A percentile compares a stretch with the other conserved stretches of the same genome.
phyloP scores from a whole-genome alignment of 345 rosid genomes.

The Hirschfeldia incana region DNA sequence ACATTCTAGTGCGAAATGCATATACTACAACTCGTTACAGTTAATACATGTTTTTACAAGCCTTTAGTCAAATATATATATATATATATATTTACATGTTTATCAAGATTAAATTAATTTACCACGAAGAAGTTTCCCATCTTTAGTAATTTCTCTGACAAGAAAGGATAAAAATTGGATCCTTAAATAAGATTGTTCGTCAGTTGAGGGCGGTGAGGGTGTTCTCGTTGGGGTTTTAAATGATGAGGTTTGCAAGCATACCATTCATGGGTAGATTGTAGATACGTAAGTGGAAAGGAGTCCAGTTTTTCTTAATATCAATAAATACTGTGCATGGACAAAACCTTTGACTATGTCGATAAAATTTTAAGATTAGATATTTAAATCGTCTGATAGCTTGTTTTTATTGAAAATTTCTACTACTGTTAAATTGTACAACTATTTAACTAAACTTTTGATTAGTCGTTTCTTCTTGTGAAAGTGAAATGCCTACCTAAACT shows the following conservation, averaged over 20 bases:
- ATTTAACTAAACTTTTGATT: neutral
- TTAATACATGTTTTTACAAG: slow-evolving; percentile 2
- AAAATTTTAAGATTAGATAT: neutral
- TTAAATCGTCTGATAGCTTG: neutral
- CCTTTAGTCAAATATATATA: too few relatives aligned
- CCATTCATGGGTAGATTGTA: neutral
- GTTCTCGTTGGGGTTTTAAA: slow-evolving; percentile 10
- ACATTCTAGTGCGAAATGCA: neutral
- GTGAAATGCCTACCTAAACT: neutral
- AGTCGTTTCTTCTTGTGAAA: neutral
- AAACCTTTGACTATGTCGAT: slow-evolving; percentile 4
- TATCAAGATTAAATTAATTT: neutral
- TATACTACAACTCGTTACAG: neutral
- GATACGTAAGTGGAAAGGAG: slow-evolving; percentile 6
- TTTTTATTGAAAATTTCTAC: neutral
- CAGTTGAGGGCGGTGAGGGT: neutral
- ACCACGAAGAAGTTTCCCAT: neutral
- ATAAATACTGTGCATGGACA: neutral
- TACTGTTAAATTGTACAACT: neutral
- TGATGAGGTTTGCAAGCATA: slow-evolving; percentile 6
- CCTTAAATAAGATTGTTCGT: neutral
- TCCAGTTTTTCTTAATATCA: neutral
- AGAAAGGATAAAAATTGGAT: neutral
- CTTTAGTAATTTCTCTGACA: neutral
- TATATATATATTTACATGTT: neutral